Conservation (phyloP, 345 rosid genomes). For the Trapa bicornis region DNA sequence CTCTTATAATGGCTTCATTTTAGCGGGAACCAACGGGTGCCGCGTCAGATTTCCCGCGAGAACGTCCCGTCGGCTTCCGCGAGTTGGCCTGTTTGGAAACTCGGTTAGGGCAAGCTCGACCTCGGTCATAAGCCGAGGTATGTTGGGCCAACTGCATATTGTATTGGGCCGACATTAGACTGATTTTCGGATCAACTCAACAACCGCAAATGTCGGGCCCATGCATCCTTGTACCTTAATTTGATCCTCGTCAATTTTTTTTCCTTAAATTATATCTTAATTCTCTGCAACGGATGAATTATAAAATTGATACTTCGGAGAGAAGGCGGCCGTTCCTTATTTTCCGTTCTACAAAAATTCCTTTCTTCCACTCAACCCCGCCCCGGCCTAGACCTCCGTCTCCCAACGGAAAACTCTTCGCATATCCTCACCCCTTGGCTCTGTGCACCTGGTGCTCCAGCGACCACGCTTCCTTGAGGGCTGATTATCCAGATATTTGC, state of each 20-base stretch:
- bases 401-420: not conserved
- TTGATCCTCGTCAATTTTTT: no score
- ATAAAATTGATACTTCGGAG: not conserved
- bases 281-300: not conserved
- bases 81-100: not conserved
- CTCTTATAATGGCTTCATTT: not conserved
- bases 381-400: slow-evolving; percentile 1
- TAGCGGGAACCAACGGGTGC: slow-evolving; percentile 31
- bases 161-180: no score
- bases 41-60: slow-evolving; percentile 37
- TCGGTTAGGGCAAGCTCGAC: no score
- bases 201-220: no score
- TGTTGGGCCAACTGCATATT: no score
- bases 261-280: no score
- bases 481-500: not conserved
- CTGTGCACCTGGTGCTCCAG: not conserved
- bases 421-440: not conserved
- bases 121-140: no score
- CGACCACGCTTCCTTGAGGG: not conserved
- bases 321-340: not conserved
- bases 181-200: no score
- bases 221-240: no score
- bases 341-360: slow-evolving; percentile 8
- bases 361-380: slow-evolving; percentile 12
- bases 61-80: slow-evolving; percentile 44